Evolutionary conservation across 73 alveolate species (phyloP).

Genomic region (Stentor roeselii): DNA sequence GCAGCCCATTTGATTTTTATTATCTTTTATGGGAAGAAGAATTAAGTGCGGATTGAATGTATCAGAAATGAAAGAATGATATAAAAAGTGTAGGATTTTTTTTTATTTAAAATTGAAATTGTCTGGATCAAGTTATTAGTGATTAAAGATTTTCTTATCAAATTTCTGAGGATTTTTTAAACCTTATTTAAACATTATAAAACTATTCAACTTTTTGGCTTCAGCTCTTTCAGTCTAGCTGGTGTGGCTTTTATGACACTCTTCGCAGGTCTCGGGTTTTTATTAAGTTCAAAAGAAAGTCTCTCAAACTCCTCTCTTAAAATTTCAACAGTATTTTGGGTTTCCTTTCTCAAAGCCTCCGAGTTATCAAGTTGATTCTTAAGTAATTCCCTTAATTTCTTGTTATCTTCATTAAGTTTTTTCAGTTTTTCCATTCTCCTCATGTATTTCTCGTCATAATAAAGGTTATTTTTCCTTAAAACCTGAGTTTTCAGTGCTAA

Average conservation of each 20-base stretch:
- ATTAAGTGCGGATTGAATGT: no score
- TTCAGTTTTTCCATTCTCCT: conserved; percentile 32
- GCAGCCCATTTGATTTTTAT: no score
- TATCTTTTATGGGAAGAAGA: no score
- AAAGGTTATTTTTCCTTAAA: no score
- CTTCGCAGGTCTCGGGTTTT: not conserved
- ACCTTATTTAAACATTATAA: no score
- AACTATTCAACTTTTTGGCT: no score
- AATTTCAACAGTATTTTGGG: not conserved
- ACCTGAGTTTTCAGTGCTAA: not conserved
- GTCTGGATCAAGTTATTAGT: no score
- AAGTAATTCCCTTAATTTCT: conserved; percentile 33
- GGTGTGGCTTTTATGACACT: not conserved
- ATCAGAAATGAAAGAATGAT: no score
- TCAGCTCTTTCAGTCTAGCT: not conserved
- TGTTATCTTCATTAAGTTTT: conserved; percentile 34
- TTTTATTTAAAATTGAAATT: no score
- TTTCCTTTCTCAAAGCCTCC: not conserved
- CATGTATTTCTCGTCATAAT: conserved; percentile 35
- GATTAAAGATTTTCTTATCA: no score
- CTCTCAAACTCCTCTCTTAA: not conserved
- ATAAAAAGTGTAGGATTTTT: no score
- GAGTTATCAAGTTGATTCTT: conserved; percentile 11
- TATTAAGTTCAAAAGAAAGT: not conserved
- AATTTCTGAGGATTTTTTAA: no score